Base-by-base conservation (phyloP, 805 yeast species). In the Pichia scutulata region DNA sequence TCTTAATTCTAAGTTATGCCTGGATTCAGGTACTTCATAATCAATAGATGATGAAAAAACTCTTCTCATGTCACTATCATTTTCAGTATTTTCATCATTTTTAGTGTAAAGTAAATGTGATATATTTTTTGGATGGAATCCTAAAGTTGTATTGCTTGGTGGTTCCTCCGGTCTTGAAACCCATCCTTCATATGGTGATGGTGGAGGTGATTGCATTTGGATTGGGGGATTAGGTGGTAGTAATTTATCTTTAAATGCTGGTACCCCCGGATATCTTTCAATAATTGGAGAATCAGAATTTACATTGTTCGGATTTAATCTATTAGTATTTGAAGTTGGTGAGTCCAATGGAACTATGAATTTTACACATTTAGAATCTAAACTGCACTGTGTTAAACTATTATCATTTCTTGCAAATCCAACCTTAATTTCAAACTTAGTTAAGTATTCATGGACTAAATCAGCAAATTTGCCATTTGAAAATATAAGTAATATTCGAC, bases 121-220 rank as follows among this genome's bases (percentile, higher is more conserved):
- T 14, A 66, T 48, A 2, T 65, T 54, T 43, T 53, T 56, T 1
- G 70, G 70, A 52, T 66, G 65, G 21, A 43, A 47, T 4, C 63
- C 60, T 47, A 65, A 55, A 4, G 64, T 59, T 26, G 57, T 50
- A 39, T 54, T 58, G 45, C 63, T 66, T 12, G 70, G 70, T 6
- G 68, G 60, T 3, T 66, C 70, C 47, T 66, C 70, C 1, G 65
- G 65, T 48, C 52, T 53, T 39, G 59, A 59, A 16, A 57, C 55
- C 53, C 60, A 66, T 2, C 68, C 69, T 24, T 65, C 52, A 46
- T 66, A 66, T 4, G 70, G 70, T 1, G 70, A 66, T 1, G 69
- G 62, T 8, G 70, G 70, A 7, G 70, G 70, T 0, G 70, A 66
- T 52, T 63, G 67, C 43, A 66, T 53, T 44, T 66, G 67, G 1